A percentile compares a stretch with the other conserved stretches of the same genome.
Conservation (phyloP, 306 rosid genomes). For the Trichosanthes cucumerina region DNA sequence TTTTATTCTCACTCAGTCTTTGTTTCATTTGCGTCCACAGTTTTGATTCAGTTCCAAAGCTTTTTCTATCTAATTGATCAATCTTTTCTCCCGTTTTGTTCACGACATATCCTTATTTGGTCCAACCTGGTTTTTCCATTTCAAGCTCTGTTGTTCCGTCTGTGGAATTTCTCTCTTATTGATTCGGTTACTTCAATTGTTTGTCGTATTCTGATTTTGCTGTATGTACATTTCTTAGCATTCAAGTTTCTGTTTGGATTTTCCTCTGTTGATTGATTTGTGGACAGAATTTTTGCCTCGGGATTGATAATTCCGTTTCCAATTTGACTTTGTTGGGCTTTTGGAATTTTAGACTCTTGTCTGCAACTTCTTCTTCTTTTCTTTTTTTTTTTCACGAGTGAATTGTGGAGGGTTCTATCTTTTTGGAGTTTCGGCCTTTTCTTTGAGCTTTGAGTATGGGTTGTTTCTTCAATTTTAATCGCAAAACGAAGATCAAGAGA, state of each 20-base stretch:
- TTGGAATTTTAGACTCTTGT: background rate
- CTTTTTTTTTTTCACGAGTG: background rate
- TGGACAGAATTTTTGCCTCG: background rate
- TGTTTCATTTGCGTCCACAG: background rate
- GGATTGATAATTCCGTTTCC: background rate
- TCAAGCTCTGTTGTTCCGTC: background rate
- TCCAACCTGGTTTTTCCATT: background rate
- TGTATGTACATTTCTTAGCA: background rate
- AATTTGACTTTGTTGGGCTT: background rate
- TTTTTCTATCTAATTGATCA: background rate
- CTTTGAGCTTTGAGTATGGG: constrained; percentile 28
- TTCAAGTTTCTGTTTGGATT: background rate
- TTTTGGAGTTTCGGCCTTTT: background rate
- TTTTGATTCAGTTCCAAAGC: background rate
- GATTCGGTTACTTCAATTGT: background rate
- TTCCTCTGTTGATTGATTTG: background rate
- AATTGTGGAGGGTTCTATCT: background rate
- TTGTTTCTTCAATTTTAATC: constrained; percentile 43
- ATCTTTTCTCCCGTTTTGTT: background rate
- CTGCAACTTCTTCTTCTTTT: too few relatives aligned
- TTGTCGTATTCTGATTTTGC: background rate
- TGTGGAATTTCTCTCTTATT: background rate
- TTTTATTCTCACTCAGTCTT: background rate
- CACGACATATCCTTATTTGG: background rate
- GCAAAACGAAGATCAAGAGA: constrained; percentile 25